Evolutionary conservation across 2,329 filamentous ascomycete genomes (phyloP), one percentile per base, ranked within the genome.

Genomic region (Botryotinia narcissicola): DNA sequence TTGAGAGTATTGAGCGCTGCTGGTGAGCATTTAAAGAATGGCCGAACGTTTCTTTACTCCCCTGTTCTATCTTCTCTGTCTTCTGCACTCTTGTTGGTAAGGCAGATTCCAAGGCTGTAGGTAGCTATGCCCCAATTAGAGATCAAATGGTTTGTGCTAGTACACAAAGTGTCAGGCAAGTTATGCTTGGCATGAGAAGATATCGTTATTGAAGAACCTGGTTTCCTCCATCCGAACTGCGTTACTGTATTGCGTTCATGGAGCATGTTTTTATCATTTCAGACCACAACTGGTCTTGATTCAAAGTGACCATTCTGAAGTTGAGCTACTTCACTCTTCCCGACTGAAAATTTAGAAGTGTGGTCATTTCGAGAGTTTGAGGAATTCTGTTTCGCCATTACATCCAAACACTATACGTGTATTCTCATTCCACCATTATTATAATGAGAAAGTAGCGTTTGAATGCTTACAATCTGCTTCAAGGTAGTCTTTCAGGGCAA

Each of bases 211-310:
- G 22, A n/a, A n/a, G 48, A n/a, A 4, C 25, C 48, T 51, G 5
- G 4, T n/a, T 51, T 3, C 25, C 25, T 51, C 10, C 6, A 51
- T 6, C 14, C 1, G 48, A n/a, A 3, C 25, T n/a, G 5, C 12
- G 12, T n/a, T n/a, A 16, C 3, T 16, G 2, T 16, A n/a, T 54
- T 3, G 12, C 12, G 3, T 51, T 51, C 22, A n/a, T 6, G 12
- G 22, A n/a, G 12, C 12, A 2, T n/a, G 48, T 10, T 22, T 4
- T n/a, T 14, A n/a, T n/a, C 22, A 5, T 51, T 14, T 51, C 48
- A 14, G 22, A n/a, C 1, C 0, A n/a, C 22, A n/a, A 10, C 12
- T 4, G 1, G 25, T 10, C 10, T 51, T 51, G 10, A n/a, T 14
- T 51, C 25, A 51, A 48, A 51, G 48, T n/a, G 25, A 14, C 10